Percentiles rank a stretch among this genome's conserved stretches.
Evolutionary conservation across 73 alveolate species (phyloP).

Genomic region (Paramecium sonneborni): DNA sequence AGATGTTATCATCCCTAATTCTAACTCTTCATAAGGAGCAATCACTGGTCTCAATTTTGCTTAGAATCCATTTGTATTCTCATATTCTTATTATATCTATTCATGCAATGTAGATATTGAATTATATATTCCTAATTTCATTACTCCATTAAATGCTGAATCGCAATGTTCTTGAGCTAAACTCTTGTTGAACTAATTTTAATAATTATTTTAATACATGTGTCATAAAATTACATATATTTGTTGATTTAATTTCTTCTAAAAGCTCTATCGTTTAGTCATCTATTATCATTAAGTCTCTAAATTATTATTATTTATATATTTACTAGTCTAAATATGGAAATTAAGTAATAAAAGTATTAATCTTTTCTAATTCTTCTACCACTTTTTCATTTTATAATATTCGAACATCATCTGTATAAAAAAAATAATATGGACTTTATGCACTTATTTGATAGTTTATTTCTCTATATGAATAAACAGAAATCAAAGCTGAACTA

Average conservation of each 20-base stretch:
- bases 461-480: neutral
- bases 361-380: neutral
- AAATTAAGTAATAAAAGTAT: neutral
- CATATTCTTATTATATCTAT: neutral
- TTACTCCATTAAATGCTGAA: neutral
- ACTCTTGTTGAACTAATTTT: neutral
- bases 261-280: neutral
- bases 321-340: neutral
- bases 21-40: neutral
- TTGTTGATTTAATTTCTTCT: neutral
- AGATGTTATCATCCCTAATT: neutral
- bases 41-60: neutral
- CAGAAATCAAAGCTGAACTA: neutral
- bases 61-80: neutral
- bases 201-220: neutral
- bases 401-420: neutral
- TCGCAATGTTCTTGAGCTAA: neutral
- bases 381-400: neutral
- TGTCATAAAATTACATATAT: neutral
- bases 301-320: neutral
- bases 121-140: neutral
- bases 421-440: neutral
- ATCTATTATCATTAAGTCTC: neutral
- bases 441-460: neutral
- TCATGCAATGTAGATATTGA: neutral